Conservation (phyloP, 1,284 basidiomycete species). For the Taiwanofungus camphoratus region DNA sequence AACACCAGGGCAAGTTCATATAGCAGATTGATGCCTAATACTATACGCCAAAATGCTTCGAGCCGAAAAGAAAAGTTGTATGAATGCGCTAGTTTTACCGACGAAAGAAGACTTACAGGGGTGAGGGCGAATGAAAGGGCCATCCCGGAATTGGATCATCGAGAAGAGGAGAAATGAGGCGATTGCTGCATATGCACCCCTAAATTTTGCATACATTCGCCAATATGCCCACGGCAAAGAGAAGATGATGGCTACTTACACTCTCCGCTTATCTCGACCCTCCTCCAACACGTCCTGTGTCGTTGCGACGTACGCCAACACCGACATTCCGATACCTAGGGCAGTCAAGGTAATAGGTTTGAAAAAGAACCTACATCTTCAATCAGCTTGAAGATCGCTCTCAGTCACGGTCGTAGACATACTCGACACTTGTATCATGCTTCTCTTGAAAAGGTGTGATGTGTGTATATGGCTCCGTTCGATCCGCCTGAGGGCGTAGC, state of each 20-base stretch:
- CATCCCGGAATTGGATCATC: conserved; percentile 82
- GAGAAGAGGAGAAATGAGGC: conserved; percentile 71
- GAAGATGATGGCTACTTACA: conserved; percentile 42
- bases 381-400: conserved; percentile 9
- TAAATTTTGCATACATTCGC: conserved; percentile 23
- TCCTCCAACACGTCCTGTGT: conserved; percentile 75
- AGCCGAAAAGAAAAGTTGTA: conserved; percentile 4
- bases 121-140: conserved; percentile 45
- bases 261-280: conserved; percentile 69
- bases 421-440: conserved; percentile 78
- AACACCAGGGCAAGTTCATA: conserved; percentile 80
- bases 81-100: not conserved
- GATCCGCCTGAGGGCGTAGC: conserved; percentile 52
- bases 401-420: conserved; percentile 25
- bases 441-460: conserved; percentile 78
- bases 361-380: conserved; percentile 64
- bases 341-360: conserved; percentile 74
- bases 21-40: conserved; percentile 72
- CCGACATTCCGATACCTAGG: conserved; percentile 54
- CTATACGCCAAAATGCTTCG: conserved; percentile 64
- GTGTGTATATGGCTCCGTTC: conserved; percentile 73
- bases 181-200: conserved; percentile 67
- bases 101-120: conserved; percentile 37
- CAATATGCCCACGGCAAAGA: not conserved
- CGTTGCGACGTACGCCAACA: conserved; percentile 73